These are phyloP conservation scores for Eutrema japonicum DNA, from an alignment of 345 rosid genomes.

Conservation along the genomic window DNA sequence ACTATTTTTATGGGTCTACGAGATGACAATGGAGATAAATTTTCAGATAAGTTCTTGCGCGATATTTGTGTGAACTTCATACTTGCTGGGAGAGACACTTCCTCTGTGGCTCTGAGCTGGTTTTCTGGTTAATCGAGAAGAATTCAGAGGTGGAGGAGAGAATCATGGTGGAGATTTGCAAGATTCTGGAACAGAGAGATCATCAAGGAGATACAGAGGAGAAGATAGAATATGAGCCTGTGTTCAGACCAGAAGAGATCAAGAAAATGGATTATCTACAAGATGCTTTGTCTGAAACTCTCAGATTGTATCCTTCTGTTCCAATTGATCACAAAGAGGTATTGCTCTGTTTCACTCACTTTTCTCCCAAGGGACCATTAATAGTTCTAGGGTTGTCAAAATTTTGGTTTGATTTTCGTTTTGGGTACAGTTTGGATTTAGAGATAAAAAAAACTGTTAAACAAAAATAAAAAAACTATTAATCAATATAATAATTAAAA, in stretches of 20 bases:
- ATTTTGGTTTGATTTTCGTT: no score
- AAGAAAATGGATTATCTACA: slow-evolving; percentile 87
- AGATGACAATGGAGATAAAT: slow-evolving; percentile 51
- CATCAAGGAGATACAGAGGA: slow-evolving; percentile 28
- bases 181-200: slow-evolving; percentile 51
- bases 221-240: slow-evolving; percentile 16
- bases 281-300: slow-evolving; percentile 80
- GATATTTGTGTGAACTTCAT: slow-evolving; percentile 89
- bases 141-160: slow-evolving; percentile 61
- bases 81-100: slow-evolving; percentile 94
- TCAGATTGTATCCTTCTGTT: slow-evolving; percentile 86
- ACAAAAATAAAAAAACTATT: no score
- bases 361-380: slow-evolving; percentile 11
- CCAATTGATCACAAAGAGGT: slow-evolving; percentile 96
- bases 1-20: slow-evolving; percentile 58
- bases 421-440: no score
- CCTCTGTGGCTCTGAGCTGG: slow-evolving; percentile 88
- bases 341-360: slow-evolving; percentile 13
- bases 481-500: no score
- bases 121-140: slow-evolving; percentile 67
- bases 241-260: slow-evolving; percentile 69
- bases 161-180: slow-evolving; percentile 60
- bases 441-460: no score
- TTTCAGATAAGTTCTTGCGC: slow-evolving; percentile 71
- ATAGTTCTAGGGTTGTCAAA: no score